Conservation (phyloP, 371 early-diverging fungal species). For the Pancytospora philotis region DNA sequence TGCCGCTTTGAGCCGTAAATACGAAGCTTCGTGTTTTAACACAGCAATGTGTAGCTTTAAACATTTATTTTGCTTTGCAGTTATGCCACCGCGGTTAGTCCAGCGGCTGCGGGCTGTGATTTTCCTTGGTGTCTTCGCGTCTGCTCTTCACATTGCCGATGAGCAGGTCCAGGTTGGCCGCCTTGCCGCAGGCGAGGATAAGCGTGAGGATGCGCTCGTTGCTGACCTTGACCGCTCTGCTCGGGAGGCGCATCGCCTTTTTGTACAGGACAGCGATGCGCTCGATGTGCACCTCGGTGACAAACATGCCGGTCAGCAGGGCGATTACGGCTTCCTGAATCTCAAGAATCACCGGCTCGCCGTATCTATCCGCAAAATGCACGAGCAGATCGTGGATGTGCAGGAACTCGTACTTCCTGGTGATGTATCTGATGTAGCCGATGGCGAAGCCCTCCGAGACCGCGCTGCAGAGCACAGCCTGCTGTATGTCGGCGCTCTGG, state of each 20-base stretch:
- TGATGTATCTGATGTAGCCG: not conserved
- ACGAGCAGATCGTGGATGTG: not conserved
- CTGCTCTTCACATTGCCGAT: slow-evolving; percentile 13
- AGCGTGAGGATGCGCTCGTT: not conserved
- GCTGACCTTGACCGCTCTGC: not conserved
- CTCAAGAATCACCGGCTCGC: not conserved
- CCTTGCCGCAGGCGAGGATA: not conserved
- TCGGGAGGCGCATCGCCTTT: not conserved
- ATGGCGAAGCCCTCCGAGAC: not conserved
- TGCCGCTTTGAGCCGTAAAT: too few relatives aligned
- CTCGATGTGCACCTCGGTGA: not conserved
- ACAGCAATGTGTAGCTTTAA: too few relatives aligned
- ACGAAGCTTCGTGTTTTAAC: too few relatives aligned
- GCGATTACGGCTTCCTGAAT: not conserved
- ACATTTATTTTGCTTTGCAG: too few relatives aligned
- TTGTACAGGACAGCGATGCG: not conserved
- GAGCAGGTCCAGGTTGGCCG: not conserved
- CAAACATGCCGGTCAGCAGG: not conserved
- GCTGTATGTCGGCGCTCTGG: not conserved
- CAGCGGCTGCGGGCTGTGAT: too few relatives aligned
- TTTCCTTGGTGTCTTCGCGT: too few relatives aligned
- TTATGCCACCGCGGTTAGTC: too few relatives aligned
- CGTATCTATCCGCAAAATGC: not conserved
- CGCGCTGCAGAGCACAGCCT: not conserved
- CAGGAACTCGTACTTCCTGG: not conserved